Base-by-base conservation (phyloP, 192 early-diverging fungal genomes). In the Backusella tarrabulga region DNA sequence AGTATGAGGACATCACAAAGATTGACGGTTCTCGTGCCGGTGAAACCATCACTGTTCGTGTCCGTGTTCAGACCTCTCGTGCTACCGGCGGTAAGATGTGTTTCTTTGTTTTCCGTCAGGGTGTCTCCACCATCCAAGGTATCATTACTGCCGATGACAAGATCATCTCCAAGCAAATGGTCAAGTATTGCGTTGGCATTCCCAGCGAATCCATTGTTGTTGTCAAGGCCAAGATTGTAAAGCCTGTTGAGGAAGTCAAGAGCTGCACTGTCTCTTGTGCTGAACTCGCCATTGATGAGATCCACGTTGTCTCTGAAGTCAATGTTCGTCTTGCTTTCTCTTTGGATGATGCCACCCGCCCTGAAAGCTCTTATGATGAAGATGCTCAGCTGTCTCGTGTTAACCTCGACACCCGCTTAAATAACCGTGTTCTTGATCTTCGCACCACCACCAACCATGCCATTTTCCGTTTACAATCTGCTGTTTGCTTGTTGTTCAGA, bases 401-500 rank as follows among this genome's bases (percentile, higher is more conserved):
- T 60, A 88, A 85, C 44, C 85, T 99, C 71, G 93, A 95, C 83
- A 99, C 97, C 40, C 92, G 97, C 56, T 90, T 99, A 52, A 90
- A 99, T 90, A 93, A 97, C 90, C 93, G 97, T 54, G 90, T 97
- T 36, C 88, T 97, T 73, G 97, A 99, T 81, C 87, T 99, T 73
- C 89, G 97, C 73, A 99, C 97, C 67, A 92, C 88, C 77, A 94
- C 98, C 75, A 99, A 97, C 88, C 94, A 99, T 46, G 94, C 96
- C 46, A 97, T 98, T 74, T 99, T 99, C 94, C 91, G 94, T 75
- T 91, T 99, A 78, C 98, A 99, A 85, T 93, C 93, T 36, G 97
- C 92, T 50, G 92, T 99, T 14, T 92, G 93, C 87, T 90, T 89
- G 73, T 88, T 98, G 77, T 99, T 99, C 95, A 92, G 98, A 77